These are phyloP conservation scores for Phytophthora citricola DNA, from an alignment of 352 stramenopile species.

Conservation along the genomic window DNA sequence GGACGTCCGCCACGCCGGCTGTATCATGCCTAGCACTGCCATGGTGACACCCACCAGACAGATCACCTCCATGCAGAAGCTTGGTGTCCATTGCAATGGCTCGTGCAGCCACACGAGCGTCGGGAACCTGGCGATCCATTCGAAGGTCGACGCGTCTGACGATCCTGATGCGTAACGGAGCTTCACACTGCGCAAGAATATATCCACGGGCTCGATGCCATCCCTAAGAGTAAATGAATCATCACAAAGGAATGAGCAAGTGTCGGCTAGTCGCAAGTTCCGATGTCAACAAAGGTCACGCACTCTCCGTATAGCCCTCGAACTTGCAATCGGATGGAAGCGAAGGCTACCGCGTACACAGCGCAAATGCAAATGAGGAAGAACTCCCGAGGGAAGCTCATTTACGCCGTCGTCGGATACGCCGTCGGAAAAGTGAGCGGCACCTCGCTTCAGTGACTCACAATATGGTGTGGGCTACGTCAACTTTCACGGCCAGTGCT, in stretches of 20 bases:
- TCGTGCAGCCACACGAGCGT: constrained; percentile 69
- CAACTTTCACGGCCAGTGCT: background rate
- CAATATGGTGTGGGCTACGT: background rate
- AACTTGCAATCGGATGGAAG: constrained; percentile 84
- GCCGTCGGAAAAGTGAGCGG: background rate
- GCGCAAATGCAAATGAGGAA: constrained; percentile 57
- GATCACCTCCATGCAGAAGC: constrained; percentile 60
- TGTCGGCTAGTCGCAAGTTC: background rate
- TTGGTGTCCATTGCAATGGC: constrained; percentile 46
- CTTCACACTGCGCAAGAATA: constrained; percentile 54
- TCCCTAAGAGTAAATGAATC: constrained; percentile 36
- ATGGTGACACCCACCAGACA: constrained; percentile 42
- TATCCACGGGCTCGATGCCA: constrained; percentile 62
- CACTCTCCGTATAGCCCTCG: constrained; percentile 81
- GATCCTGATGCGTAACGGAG: constrained; percentile 13
- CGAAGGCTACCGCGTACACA: constrained; percentile 71
- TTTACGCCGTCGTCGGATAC: constrained; percentile 19
- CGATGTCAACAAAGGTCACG: constrained; percentile 27
- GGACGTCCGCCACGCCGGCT: constrained; percentile 39
- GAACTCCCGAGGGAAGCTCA: constrained; percentile 38
- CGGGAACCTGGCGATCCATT: constrained; percentile 42
- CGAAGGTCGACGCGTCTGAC: constrained; percentile 17
- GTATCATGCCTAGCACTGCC: constrained; percentile 38
- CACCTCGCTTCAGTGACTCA: no score
- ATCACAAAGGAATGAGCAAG: constrained; percentile 15